A percentile compares a stretch with the other conserved stretches of the same genome.
phyloP scores from a whole-genome alignment of 23 red algal species.

The Gracilaria gracilis region DNA sequence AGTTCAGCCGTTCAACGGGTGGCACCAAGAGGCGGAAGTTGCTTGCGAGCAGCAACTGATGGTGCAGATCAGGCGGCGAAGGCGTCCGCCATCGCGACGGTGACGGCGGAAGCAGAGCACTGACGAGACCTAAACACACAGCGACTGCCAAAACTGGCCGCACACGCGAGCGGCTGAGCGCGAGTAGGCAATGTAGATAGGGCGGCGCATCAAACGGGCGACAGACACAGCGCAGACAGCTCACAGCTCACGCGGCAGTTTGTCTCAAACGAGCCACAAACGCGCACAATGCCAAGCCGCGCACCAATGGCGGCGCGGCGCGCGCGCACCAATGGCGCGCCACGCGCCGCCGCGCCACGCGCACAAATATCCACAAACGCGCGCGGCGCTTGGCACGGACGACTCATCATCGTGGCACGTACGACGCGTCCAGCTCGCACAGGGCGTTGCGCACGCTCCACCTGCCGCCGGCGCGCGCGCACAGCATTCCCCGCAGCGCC shows the following conservation, averaged over 20 bases:
- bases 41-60: not conserved
- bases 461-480: not conserved
- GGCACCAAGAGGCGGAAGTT: too few species aligned
- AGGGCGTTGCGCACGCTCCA: not conserved
- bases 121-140: too few species aligned
- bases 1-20: too few species aligned
- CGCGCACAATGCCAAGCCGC: not conserved
- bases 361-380: not conserved
- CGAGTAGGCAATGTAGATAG: too few species aligned
- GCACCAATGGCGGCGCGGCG: not conserved
- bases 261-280: not conserved
- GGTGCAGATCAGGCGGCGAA: not conserved
- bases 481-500: not conserved
- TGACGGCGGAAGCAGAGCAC: conserved; percentile 5
- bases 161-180: conserved; percentile 1
- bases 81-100: not conserved
- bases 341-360: too few species aligned
- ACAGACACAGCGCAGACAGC: not conserved
- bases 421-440: not conserved
- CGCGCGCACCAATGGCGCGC: not conserved
- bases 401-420: not conserved
- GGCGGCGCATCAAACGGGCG: not conserved
- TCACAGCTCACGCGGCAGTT: not conserved
- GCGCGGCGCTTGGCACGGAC: too few species aligned
- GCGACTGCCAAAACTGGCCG: too few species aligned